phyloP scores from a whole-genome alignment of 768 basidiomycete genomes.

The Kwoniella heveanensis region DNA sequence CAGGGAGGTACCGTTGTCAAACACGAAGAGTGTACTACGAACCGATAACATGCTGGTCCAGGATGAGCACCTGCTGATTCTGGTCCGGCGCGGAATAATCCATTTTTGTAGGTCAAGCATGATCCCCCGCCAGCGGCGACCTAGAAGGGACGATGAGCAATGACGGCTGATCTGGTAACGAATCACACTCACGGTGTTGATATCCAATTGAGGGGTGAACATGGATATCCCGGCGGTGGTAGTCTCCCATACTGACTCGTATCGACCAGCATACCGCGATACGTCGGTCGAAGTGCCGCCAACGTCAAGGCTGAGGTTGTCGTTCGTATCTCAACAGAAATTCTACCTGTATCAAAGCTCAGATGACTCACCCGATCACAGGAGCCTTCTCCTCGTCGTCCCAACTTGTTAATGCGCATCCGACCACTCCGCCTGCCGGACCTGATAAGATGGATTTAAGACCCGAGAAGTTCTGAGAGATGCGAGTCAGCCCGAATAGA shows the following conservation, averaged over 20 bases:
- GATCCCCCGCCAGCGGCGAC: conserved; percentile 80
- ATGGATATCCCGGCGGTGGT: conserved; percentile 45
- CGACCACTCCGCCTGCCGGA: conserved; percentile 94
- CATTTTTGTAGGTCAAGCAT: conserved; percentile 83
- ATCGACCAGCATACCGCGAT: conserved; percentile 84
- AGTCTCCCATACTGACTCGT: conserved; percentile 69
- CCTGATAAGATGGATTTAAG: conserved; percentile 85
- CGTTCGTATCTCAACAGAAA: too few species aligned
- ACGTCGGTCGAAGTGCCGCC: conserved; percentile 83
- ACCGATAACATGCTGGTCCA: conserved; percentile 66
- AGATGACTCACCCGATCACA: conserved; percentile 70
- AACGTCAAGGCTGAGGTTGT: conserved; percentile 56
- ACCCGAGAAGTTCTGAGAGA: conserved; percentile 75
- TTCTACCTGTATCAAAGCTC: too few species aligned
- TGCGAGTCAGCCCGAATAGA: background rate
- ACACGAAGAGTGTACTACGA: background rate
- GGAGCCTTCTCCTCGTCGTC: conserved; percentile 77
- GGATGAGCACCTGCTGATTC: conserved; percentile 92
- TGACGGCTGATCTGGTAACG: too few species aligned
- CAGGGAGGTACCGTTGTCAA: background rate
- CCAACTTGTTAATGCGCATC: conserved; percentile 83
- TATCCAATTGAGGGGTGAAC: conserved; percentile 48
- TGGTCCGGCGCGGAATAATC: conserved; percentile 86
- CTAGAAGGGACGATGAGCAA: conserved; percentile 6
- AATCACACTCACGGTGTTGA: conserved; percentile 45